These are phyloP conservation scores for Curvularia sp. DNA, from an alignment of 2,329 filamentous ascomycete genomes.

Conservation along the genomic window DNA sequence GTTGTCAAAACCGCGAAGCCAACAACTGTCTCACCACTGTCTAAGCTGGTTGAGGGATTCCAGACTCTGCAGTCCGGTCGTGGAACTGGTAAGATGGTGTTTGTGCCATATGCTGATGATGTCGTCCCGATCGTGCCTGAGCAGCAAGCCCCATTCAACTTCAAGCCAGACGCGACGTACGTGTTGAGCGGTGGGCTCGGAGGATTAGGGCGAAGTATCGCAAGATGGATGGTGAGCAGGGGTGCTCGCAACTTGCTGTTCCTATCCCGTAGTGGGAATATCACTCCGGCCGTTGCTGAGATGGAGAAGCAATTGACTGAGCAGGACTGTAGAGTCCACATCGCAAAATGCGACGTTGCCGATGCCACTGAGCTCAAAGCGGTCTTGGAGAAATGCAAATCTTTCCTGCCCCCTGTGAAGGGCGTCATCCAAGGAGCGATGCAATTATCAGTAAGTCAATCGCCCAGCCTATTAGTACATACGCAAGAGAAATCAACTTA, in stretches of 20 bases:
- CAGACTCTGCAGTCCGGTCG: constrained; percentile 3
- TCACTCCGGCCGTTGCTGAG: not conserved
- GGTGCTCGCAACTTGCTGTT: constrained; percentile 29
- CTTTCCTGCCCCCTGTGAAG: not conserved
- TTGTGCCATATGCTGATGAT: constrained; percentile 24
- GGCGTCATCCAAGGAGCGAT: constrained; percentile 5
- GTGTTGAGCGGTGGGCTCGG: constrained; percentile 31
- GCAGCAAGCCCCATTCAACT: not conserved
- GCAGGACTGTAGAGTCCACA: not conserved
- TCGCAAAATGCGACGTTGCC: not conserved
- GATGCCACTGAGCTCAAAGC: not conserved
- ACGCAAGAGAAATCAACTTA: not conserved
- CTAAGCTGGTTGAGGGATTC: constrained; percentile 5
- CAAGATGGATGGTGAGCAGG: constrained; percentile 22
- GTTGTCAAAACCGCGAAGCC: constrained; percentile 4
- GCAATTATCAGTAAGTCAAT: constrained; percentile 2
- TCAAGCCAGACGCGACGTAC: constrained; percentile 22
- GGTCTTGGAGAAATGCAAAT: not conserved
- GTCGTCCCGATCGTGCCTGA: constrained; percentile 2
- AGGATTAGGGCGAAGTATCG: constrained; percentile 29
- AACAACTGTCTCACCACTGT: constrained; percentile 3
- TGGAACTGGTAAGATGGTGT: constrained; percentile 48
- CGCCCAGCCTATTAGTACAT: not conserved
- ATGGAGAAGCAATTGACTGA: constrained; percentile 1
- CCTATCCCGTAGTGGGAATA: constrained; percentile 16